Evolutionary conservation across 2,329 filamentous ascomycete genomes (phyloP).

Genomic region (Immersiporthe knoxdaviesiana): DNA sequence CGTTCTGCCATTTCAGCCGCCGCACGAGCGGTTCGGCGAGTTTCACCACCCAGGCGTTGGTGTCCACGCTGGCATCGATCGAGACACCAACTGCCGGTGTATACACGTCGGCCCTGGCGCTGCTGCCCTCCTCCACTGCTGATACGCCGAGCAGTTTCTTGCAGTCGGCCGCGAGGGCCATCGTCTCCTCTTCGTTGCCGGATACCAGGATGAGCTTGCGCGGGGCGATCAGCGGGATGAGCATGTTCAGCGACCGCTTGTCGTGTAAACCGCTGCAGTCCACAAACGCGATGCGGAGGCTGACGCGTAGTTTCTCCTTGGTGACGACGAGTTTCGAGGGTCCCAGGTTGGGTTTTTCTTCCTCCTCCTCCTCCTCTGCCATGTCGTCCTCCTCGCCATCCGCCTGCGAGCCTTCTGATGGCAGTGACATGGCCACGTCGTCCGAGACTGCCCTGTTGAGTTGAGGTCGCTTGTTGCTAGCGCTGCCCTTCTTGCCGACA

Average conservation of each 20-base stretch:
- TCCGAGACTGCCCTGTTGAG: constrained; percentile 46
- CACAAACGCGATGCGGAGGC: constrained; percentile 80
- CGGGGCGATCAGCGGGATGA: constrained; percentile 91
- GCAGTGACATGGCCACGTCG: constrained; percentile 48
- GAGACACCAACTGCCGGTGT: constrained; percentile 74
- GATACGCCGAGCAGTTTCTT: constrained; percentile 62
- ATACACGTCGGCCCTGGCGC: constrained; percentile 70
- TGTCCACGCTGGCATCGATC: constrained; percentile 93
- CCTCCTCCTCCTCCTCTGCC: constrained; percentile 59
- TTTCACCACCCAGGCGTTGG: constrained; percentile 95
- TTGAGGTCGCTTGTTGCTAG: constrained; percentile 64
- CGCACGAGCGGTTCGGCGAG: constrained; percentile 83
- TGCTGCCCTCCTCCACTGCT: constrained; percentile 41
- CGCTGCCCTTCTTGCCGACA: constrained; percentile 49
- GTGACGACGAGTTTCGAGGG: constrained; percentile 76
- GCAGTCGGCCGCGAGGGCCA: constrained; percentile 78
- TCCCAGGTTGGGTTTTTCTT: constrained; percentile 51
- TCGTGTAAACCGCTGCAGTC: constrained; percentile 94
- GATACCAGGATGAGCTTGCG: constrained; percentile 93
- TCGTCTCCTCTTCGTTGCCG: constrained; percentile 78
- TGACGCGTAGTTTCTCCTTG: constrained; percentile 66
- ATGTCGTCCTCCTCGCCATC: constrained; percentile 60
- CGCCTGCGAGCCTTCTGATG: constrained; percentile 40
- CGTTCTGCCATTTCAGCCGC: constrained; percentile 91
- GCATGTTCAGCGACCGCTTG: constrained; percentile 88